Base-by-base conservation (phyloP, 139 green algal species). In the Pleodorina starrii region DNA sequence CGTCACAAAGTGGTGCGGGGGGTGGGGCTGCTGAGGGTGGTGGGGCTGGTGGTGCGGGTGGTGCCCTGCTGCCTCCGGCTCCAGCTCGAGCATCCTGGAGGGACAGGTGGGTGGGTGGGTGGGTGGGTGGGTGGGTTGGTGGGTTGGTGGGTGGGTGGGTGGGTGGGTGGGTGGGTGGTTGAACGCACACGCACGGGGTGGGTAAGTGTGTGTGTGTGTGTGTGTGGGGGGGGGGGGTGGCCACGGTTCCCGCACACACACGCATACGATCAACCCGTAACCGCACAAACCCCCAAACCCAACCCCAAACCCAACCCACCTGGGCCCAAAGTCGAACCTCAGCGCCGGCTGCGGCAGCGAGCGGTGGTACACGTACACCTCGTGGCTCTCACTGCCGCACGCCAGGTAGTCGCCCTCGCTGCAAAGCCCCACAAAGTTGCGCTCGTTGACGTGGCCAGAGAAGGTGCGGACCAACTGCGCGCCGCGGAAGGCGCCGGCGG, bases 351-450 rank as follows among this genome's bases (percentile, higher is more conserved):
- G 84, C 23, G 81, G 63, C 5, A 91, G n/a, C 6, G 54, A 75
- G 42, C 90, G 75, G 78, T 93, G 73, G 66, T 95, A 95, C 48
- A 93, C 89, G 75, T 85, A 88, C 42, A 94, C 90, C 77, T 90
- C 73, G 72, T 94, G 93, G 32, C 90, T 97, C 87, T 99, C 97
- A 42, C 87, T 96, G 59, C 97, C 97, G 77, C 95, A 97, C 10
- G 97, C 97, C 1, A 98, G 86, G 63, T 98, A 96, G 50, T 97
- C 95, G 14, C 81, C 81, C 0, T 96, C 91, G 0, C 94, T 94
- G 17, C 87, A 92, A 35, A 99, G 91, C 23, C 97, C 97, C n/a
- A 99, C 97, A 91, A 99, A 99, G 91, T 99, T 98, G 84, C 97
- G 96, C 88, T 98, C 95, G 66, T 99, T 99, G 48, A 84, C 71